Conservation (phyloP, 768 basidiomycete genomes). For the Terana coerulea region DNA sequence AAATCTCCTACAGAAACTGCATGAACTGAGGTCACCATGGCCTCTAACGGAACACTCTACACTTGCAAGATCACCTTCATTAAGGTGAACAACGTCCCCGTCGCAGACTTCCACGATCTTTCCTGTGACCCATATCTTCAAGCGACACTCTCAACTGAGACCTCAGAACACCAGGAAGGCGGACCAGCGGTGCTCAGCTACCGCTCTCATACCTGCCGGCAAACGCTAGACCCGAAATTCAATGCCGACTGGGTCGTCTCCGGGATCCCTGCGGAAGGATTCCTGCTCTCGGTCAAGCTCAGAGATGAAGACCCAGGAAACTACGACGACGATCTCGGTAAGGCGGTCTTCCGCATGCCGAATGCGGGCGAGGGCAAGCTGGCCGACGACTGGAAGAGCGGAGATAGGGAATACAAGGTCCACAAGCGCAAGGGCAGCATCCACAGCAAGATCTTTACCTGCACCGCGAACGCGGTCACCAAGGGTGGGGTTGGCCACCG, state of each 20-base stretch:
- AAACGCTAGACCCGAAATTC: constrained; percentile 22
- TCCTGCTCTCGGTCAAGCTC: constrained; percentile 19
- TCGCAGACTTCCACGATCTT: constrained; percentile 23
- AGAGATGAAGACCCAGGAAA: constrained; percentile 25
- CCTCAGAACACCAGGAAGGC: not conserved
- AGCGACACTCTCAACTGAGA: constrained; percentile 16
- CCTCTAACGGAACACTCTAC: constrained; percentile 10
- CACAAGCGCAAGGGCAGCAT: constrained; percentile 30
- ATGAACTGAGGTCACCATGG: not conserved
- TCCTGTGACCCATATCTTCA: constrained; percentile 26
- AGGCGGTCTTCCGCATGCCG: constrained; percentile 18
- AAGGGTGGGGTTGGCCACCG: constrained; percentile 26
- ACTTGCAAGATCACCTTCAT: constrained; percentile 22
- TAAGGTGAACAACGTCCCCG: constrained; percentile 19
- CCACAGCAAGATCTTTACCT: constrained; percentile 25
- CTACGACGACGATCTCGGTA: constrained; percentile 25
- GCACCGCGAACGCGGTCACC: constrained; percentile 23
- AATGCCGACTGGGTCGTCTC: constrained; percentile 24
- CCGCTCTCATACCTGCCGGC: constrained; percentile 23
- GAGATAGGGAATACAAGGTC: constrained; percentile 29
- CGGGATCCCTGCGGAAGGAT: constrained; percentile 23
- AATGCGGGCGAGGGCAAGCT: constrained; percentile 15
- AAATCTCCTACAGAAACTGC: too few relatives aligned
- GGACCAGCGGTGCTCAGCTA: constrained; percentile 14
- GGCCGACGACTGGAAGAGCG: constrained; percentile 24